Evolutionary conservation across 345 rosid species (phyloP).

Genomic region (Citrus hindsii): DNA sequence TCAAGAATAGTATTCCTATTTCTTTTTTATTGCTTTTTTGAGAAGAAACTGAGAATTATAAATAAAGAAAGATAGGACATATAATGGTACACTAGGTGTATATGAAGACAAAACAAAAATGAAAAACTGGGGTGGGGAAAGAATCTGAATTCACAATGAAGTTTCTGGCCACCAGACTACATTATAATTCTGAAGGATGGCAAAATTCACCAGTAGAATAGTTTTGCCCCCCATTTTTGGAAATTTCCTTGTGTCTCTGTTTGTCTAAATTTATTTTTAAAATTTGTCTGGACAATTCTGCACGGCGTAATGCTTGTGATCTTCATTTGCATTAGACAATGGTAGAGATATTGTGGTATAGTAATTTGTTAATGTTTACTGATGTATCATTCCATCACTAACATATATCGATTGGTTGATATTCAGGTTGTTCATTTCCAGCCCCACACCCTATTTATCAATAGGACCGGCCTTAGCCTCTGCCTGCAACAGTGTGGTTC

Average conservation of each 20-base stretch:
- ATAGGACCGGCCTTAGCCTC: constrained; percentile 72
- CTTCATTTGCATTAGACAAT: background rate
- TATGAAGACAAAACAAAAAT: background rate
- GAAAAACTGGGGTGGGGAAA: background rate
- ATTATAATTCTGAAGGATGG: background rate
- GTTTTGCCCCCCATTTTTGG: background rate
- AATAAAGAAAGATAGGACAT: background rate
- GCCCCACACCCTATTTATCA: constrained; percentile 81
- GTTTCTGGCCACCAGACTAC: background rate
- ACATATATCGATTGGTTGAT: constrained; percentile 18
- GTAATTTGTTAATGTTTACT: constrained; percentile 3
- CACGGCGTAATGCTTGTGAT: background rate
- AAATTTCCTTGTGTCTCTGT: background rate
- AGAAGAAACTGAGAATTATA: background rate
- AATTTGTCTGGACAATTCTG: background rate
- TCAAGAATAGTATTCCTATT: background rate
- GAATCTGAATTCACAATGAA: background rate
- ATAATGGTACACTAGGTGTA: background rate
- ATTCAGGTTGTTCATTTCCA: constrained; percentile 89
- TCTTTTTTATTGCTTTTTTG: background rate
- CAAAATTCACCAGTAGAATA: constrained; percentile 3
- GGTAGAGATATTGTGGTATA: background rate
- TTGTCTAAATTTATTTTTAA: background rate
- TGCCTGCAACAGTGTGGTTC: constrained; percentile 89
- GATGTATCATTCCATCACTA: constrained; percentile 10